phyloP scores from a whole-genome alignment of 1,284 basidiomycete genomes.

The Austroboletus novae-zelandiae region DNA sequence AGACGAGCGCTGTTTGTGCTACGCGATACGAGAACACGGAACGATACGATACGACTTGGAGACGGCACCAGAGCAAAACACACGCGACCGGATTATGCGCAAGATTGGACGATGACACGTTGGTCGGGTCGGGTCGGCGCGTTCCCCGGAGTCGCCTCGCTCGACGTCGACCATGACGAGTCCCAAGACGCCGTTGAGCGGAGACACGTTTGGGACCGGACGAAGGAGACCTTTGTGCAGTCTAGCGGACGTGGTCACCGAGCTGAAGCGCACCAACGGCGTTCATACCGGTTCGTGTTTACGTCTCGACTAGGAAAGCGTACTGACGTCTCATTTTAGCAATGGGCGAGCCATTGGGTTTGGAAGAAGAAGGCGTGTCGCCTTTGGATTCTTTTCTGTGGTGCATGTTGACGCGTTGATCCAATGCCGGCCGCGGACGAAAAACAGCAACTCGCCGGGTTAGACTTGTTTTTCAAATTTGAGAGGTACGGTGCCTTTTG shows the following conservation, averaged over 20 bases:
- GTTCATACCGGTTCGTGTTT: conserved; percentile 15
- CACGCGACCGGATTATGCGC: not conserved
- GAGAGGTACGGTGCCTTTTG: conserved; percentile 16
- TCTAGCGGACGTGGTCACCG: conserved; percentile 23
- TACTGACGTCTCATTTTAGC: conserved; percentile 10
- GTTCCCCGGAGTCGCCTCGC: conserved; percentile 19
- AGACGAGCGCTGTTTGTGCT: not conserved
- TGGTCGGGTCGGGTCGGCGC: conserved; percentile 19
- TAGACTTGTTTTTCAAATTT: conserved; percentile 23
- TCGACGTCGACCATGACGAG: conserved; percentile 16
- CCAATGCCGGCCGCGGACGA: conserved; percentile 25
- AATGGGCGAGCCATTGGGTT: conserved; percentile 18
- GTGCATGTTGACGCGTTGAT: conserved; percentile 1
- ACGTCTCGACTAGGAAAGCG: too few relatives aligned
- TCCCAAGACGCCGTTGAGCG: conserved; percentile 15
- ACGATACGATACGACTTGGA: not conserved
- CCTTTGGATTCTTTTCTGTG: not conserved
- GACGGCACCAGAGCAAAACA: not conserved
- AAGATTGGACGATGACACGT: conserved; percentile 27
- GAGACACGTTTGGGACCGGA: conserved; percentile 3
- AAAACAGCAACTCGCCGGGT: conserved; percentile 22
- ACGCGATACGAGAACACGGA: not conserved
- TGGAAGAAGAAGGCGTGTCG: conserved; percentile 21
- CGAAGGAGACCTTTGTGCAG: conserved; percentile 8
- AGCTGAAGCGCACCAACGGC: conserved; percentile 16